Percentiles rank a stretch among this genome's conserved stretches.
Evolutionary conservation across 1,284 basidiomycete genomes (phyloP).

Genomic region (Ceratobasidium sp.): DNA sequence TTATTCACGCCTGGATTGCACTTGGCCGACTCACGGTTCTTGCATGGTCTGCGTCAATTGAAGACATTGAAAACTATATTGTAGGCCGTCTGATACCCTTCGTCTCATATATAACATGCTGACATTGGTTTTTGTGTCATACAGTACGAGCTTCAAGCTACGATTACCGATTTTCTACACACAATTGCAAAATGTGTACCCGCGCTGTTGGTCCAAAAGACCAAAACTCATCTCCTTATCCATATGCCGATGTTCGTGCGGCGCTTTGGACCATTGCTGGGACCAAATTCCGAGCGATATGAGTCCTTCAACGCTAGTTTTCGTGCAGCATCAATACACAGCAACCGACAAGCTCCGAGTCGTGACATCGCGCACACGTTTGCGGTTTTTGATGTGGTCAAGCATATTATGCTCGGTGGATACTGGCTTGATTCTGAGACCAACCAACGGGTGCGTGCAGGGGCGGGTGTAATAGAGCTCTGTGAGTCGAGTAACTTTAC

Average conservation of each 20-base stretch:
- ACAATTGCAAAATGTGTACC: background rate
- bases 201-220: slow-evolving; percentile 24
- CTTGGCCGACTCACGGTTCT: slow-evolving; percentile 54
- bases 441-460: background rate
- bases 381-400: slow-evolving; percentile 29
- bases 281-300: slow-evolving; percentile 38
- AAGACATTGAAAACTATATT: slow-evolving; percentile 51
- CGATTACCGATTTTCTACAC: slow-evolving; percentile 12
- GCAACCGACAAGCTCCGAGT: slow-evolving; percentile 50
- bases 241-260: slow-evolving; percentile 47
- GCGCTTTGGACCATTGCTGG: slow-evolving; percentile 47
- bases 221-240: slow-evolving; percentile 49
- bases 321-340: slow-evolving; percentile 44
- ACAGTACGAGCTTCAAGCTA: background rate
- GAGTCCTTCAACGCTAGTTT: slow-evolving; percentile 49
- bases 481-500: background rate
- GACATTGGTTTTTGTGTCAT: slow-evolving; percentile 52
- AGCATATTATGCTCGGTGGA: slow-evolving; percentile 49
- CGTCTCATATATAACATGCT: slow-evolving; percentile 50
- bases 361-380: slow-evolving; percentile 45
- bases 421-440: slow-evolving; percentile 23
- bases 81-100: slow-evolving; percentile 47
- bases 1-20: slow-evolving; percentile 53
- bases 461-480: background rate
- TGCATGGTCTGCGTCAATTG: slow-evolving; percentile 55